Evolutionary conservation across 2,329 filamentous ascomycete species (phyloP).

Genomic region (Arthrobotrys musiformis): DNA sequence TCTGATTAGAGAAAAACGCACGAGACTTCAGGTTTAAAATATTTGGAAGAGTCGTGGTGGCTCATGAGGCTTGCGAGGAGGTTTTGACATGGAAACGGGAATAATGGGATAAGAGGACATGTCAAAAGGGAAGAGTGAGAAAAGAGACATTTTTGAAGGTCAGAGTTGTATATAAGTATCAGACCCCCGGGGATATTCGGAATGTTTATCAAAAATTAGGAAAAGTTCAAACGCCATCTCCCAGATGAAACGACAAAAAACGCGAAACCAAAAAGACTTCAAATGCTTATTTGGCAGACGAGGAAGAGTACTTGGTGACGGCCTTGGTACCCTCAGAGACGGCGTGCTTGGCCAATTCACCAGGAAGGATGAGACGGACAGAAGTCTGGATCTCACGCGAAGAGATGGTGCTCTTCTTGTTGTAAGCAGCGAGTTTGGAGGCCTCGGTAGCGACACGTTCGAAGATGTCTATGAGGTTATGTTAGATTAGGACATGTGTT

Average conservation of each 20-base stretch:
- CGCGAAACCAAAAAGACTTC: constrained; percentile 64
- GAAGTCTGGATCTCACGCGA: constrained; percentile 99
- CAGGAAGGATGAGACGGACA: constrained; percentile 95
- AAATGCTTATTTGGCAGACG: constrained; percentile 85
- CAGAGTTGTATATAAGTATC: constrained; percentile 40
- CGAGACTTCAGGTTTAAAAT: constrained; percentile 51
- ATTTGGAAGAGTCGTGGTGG: constrained; percentile 43
- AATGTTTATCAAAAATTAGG: constrained; percentile 47
- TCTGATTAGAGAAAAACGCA: constrained; percentile 31
- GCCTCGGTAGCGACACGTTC: constrained; percentile 99
- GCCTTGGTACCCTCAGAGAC: constrained; percentile 99
- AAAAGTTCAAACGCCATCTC: constrained; percentile 64
- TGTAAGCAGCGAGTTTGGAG: constrained; percentile 98
- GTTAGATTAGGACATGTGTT: background rate
- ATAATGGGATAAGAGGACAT: constrained; percentile 24
- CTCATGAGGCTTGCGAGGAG: constrained; percentile 41
- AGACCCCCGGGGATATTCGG: constrained; percentile 53
- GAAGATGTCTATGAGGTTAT: constrained; percentile 82
- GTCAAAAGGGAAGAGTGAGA: constrained; percentile 21
- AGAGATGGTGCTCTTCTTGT: constrained; percentile 99
- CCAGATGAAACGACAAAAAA: constrained; percentile 68
- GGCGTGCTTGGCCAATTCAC: constrained; percentile 99
- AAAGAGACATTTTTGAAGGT: constrained; percentile 16
- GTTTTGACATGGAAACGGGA: constrained; percentile 35
- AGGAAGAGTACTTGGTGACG: constrained; percentile 98